Base-by-base conservation (phyloP, 179 eudicot genomes). In the Spinacia oleracea region DNA sequence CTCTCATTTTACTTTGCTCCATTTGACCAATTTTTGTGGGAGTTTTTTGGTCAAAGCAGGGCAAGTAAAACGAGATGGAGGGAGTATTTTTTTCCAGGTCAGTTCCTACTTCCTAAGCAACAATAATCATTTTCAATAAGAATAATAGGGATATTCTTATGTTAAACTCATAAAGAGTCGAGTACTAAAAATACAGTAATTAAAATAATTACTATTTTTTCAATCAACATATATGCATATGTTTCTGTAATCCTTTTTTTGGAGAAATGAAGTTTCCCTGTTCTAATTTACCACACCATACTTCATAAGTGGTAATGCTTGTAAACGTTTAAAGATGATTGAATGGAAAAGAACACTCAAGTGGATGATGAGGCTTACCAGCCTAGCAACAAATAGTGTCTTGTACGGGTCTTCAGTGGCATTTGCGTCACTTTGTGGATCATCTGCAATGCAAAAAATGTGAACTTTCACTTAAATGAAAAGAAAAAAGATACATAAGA, bases 361-460 rank as follows among this genome's bases (percentile, higher is more conserved):
- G 81, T 34, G 32, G 68, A 65, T 14, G 58, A n/a, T 4, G 79
- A 51, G 27, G 81, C 98, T 83, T 82, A 96, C 99, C 87, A 96
- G 97, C 81, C 95, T 90, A 43, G 99, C 89, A 45, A 96, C 98
- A 85, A 96, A 94, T 48, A 96, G 85, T 12, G 99, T 96, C 88
- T 96, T 96, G 87, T 94, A 96, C 21, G 99, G 99, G 82, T 94
- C 99, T 82, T 94, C 99, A 70, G 98, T 88, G 53, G 87, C 83
- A 87, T 89, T 86, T 51, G 97, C 94, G 74, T 96, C 96, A 73
- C 85, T 90, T n/a, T 69, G 86, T 43, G 99, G 99, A 86, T 96
- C 97, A 91, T 88, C 99, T 96, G 90, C 87, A 86, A 35, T 38
- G 27, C 40, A 73, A 8, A 59, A 48, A 38, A 78, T 51, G 72